Evolutionary conservation across 495 filamentous ascomycete species (phyloP).

Genomic region (Hyaloscypha finlandica): DNA sequence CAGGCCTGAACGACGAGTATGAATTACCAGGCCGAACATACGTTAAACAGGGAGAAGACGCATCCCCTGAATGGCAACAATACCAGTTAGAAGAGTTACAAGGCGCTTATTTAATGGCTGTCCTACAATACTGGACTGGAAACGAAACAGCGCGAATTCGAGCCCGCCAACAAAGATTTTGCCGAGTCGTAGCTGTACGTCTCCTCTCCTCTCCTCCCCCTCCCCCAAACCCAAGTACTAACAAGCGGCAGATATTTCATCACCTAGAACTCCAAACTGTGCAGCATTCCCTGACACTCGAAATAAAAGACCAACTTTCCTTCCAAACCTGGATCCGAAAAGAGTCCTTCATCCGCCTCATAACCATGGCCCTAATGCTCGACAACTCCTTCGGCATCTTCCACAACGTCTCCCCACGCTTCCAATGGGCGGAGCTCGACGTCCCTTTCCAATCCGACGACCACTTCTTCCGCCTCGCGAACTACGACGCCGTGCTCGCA

Average conservation of each 20-base stretch:
- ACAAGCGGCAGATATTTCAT: slow-evolving; percentile 26
- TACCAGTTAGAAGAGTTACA: slow-evolving; percentile 33
- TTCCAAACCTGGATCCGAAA: slow-evolving; percentile 28
- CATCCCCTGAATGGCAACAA: slow-evolving; percentile 29
- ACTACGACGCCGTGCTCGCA: slow-evolving; percentile 23
- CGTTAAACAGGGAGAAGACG: slow-evolving; percentile 21
- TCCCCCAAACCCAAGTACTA: background rate
- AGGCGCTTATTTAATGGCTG: slow-evolving; percentile 33
- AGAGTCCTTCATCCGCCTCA: slow-evolving; percentile 27
- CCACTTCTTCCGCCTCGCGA: slow-evolving; percentile 27
- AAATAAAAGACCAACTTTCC: slow-evolving; percentile 24
- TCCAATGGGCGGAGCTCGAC: slow-evolving; percentile 33
- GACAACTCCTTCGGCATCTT: slow-evolving; percentile 34
- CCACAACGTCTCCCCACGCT: slow-evolving; percentile 31
- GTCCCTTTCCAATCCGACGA: slow-evolving; percentile 27
- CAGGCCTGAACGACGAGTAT: slow-evolving; percentile 29
- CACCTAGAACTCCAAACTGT: slow-evolving; percentile 25
- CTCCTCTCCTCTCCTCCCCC: background rate
- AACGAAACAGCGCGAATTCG: slow-evolving; percentile 27
- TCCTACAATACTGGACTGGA: slow-evolving; percentile 34
- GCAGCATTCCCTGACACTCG: slow-evolving; percentile 18
- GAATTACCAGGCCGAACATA: slow-evolving; percentile 30
- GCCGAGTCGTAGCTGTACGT: slow-evolving; percentile 29
- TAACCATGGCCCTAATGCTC: slow-evolving; percentile 29
- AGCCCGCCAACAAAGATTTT: slow-evolving; percentile 31